Evolutionary conservation across 768 basidiomycete species (phyloP).

Genomic region (Boletus rubroflammeus): DNA sequence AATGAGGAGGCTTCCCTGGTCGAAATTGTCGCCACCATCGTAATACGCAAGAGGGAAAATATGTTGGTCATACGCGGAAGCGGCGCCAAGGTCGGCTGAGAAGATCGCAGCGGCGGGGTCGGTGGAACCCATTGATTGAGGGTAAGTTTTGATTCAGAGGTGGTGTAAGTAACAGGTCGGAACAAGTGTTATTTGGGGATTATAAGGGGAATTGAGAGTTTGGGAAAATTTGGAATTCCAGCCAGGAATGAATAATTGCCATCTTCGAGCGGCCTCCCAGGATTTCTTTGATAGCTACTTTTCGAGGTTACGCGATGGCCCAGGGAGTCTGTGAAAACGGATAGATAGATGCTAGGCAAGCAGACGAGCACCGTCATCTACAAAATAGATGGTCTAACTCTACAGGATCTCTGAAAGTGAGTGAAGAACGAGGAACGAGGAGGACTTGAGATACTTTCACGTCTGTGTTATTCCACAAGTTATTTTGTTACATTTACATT

Average conservation of each 20-base stretch:
- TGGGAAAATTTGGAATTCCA: neutral
- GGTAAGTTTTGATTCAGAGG: neutral
- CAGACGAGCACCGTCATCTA: neutral
- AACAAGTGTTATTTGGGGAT: neutral
- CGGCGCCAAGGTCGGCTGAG: neutral
- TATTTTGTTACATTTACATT: neutral
- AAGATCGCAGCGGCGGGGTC: neutral
- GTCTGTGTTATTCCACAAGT: neutral
- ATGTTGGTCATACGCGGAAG: neutral
- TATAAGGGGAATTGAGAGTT: neutral
- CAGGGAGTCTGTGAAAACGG: neutral
- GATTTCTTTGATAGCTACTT: neutral
- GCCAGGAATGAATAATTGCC: neutral
- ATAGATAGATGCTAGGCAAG: neutral
- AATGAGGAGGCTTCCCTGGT: slow-evolving; percentile 1
- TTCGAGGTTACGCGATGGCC: neutral
- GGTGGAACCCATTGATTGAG: neutral
- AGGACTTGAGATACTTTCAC: neutral
- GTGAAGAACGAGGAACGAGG: neutral
- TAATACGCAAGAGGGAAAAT: slow-evolving; percentile 9
- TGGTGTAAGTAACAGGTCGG: neutral
- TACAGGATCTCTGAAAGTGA: neutral
- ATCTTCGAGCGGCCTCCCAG: neutral
- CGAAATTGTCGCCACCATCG: neutral
- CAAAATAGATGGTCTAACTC: no score